Evolutionary conservation across 2,329 filamentous ascomycete genomes (phyloP), one percentile per base, ranked within the genome.

Genomic region (Aspergillus latus): DNA sequence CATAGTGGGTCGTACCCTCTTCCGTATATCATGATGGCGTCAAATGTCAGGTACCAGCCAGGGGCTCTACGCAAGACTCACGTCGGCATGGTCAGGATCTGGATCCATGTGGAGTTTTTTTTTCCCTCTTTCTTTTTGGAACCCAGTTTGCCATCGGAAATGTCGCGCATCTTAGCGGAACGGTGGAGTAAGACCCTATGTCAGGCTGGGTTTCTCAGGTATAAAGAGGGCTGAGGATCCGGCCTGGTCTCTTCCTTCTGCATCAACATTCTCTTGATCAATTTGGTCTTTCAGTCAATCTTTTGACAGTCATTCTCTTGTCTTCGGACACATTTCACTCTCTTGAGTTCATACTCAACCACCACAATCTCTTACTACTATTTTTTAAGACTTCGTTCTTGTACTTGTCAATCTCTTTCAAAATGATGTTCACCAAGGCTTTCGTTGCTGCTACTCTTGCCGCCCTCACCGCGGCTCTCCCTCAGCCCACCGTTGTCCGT

Each of bases 401-500:
- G 39, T 42, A 9, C 37, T 50, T 56, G 36, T 45, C 42, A 29
- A 52, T 44, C 29, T 13, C 50, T 48, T 40, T 58, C 60, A 61
- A 62, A 58, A 62, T 57, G 54, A 57, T 62, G 60, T 44, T 60
- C 40, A 56, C 57, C 58, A 58, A 58, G 56, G 51, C 58, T 32
- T 37, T 58, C 48, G 26, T 60, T 52, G 52, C 52, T 54, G 52
- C 56, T 52, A 52, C 56, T 28, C 46, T 59, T 55, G 59, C 59
- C 42, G 49, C 57, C 42, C 54, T 56, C 50, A 40, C 57, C 47
- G 43, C 57, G 45, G 59, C 59, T 51, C 57, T 61, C 36, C 59
- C 58, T 39, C 56, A 60, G 28, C 68, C 72, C 56, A 61, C 62
- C 56, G 58, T 69, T 62, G 61, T 62, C 46, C 62, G 62, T 43